Percentiles rank a stretch among this genome's conserved stretches.
Evolutionary conservation across 352 stramenopile genomes (phyloP).

Genomic region (Pythium apleroticum): DNA sequence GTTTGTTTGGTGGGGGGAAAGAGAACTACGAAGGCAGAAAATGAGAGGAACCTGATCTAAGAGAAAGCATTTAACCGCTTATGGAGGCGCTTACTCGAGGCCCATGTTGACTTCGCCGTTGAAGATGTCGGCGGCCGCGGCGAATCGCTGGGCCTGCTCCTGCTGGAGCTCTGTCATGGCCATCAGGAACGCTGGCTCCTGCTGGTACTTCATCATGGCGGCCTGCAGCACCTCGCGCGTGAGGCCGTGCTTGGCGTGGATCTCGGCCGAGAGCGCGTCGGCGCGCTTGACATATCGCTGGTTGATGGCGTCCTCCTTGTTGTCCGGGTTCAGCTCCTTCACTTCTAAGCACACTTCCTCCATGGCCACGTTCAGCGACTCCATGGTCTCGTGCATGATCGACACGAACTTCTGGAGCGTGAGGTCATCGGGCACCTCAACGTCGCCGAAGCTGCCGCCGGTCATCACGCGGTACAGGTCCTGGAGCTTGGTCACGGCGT

Average conservation of each 20-base stretch:
- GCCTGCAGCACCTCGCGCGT: slow-evolving; percentile 85
- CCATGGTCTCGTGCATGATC: slow-evolving; percentile 91
- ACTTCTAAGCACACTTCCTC: slow-evolving; percentile 88
- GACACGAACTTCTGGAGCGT: slow-evolving; percentile 85
- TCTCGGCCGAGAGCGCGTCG: slow-evolving; percentile 80
- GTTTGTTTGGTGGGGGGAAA: background rate
- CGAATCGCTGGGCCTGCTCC: slow-evolving; percentile 84
- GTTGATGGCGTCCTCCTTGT: slow-evolving; percentile 90
- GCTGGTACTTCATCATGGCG: slow-evolving; percentile 92
- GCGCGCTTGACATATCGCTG: slow-evolving; percentile 89
- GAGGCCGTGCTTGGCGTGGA: slow-evolving; percentile 87
- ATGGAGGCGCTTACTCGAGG: slow-evolving; percentile 55
- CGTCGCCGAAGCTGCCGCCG: slow-evolving; percentile 73
- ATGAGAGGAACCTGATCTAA: slow-evolving; percentile 19
- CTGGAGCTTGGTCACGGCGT: slow-evolving; percentile 83
- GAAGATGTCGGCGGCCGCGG: slow-evolving; percentile 79
- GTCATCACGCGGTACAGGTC: slow-evolving; percentile 89
- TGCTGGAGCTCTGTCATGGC: slow-evolving; percentile 87
- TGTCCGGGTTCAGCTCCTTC: slow-evolving; percentile 84
- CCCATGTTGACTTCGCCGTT: slow-evolving; percentile 91
- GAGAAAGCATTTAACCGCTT: slow-evolving; percentile 9
- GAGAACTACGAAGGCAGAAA: background rate
- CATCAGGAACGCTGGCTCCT: slow-evolving; percentile 85
- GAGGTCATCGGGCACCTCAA: slow-evolving; percentile 79
- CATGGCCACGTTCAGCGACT: slow-evolving; percentile 89